These are phyloP conservation scores for Phytophthora hibernalis DNA, from an alignment of 352 stramenopile genomes.

Conservation along the genomic window DNA sequence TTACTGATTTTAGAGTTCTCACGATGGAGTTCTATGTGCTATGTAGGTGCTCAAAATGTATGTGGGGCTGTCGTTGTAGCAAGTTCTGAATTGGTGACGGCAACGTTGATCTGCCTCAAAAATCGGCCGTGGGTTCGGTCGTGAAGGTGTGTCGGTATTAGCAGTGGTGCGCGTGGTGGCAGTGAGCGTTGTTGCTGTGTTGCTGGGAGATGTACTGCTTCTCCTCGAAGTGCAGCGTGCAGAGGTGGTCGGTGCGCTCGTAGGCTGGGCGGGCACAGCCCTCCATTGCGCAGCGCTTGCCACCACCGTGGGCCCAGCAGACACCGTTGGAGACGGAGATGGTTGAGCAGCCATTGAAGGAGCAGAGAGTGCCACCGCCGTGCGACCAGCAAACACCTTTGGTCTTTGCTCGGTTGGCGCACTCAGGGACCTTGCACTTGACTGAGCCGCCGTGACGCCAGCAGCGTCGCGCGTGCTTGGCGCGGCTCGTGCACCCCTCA, in stretches of 20 bases:
- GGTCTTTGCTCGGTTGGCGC: constrained; percentile 63
- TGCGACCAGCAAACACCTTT: constrained; percentile 73
- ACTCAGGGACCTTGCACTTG: constrained; percentile 65
- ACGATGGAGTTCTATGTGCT: constrained; percentile 21
- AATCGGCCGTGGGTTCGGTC: constrained; percentile 14
- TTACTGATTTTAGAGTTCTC: no score
- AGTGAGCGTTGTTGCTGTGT: constrained; percentile 30
- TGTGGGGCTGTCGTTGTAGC: constrained; percentile 17
- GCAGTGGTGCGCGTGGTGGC: constrained; percentile 30
- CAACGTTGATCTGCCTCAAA: constrained; percentile 27
- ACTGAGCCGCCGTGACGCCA: constrained; percentile 67
- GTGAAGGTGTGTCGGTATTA: constrained; percentile 21
- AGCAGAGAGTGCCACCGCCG: constrained; percentile 62
- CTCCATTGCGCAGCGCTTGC: constrained; percentile 79
- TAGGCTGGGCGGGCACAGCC: constrained; percentile 69
- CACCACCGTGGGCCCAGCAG: constrained; percentile 81
- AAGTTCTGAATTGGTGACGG: constrained; percentile 35
- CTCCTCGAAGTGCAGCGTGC: constrained; percentile 60
- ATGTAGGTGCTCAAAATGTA: constrained; percentile 21
- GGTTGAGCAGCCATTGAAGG: constrained; percentile 46
- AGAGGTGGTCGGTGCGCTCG: constrained; percentile 60
- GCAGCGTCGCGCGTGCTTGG: constrained; percentile 48
- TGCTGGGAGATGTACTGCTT: constrained; percentile 42
- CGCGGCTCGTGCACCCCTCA: constrained; percentile 37
- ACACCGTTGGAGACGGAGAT: constrained; percentile 68